These are phyloP conservation scores for Fusarium beomiforme DNA, from an alignment of 2,329 filamentous ascomycete species.

Conservation along the genomic window DNA sequence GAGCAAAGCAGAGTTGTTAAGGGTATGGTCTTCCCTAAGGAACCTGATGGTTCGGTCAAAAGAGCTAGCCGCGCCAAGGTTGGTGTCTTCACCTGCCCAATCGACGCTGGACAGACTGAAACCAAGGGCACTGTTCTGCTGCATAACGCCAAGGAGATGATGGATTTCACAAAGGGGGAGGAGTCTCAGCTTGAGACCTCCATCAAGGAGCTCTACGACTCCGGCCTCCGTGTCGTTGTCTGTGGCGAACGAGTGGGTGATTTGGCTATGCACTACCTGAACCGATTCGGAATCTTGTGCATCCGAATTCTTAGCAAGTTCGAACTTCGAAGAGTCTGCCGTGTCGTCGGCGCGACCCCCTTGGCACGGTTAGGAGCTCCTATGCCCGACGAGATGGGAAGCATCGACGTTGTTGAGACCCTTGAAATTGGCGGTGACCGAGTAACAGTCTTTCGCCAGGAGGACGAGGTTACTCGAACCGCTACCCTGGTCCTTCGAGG, in stretches of 20 bases:
- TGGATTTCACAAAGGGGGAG: slow-evolving; percentile 98
- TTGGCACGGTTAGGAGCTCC: slow-evolving; percentile 93
- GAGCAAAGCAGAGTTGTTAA: slow-evolving; percentile 94
- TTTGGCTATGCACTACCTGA: slow-evolving; percentile 95
- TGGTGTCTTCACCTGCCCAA: slow-evolving; percentile 93
- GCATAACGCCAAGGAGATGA: slow-evolving; percentile 98
- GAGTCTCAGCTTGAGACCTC: slow-evolving; percentile 88
- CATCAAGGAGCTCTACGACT: slow-evolving; percentile 96
- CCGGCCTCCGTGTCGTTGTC: slow-evolving; percentile 89
- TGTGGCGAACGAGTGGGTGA: slow-evolving; percentile 95
- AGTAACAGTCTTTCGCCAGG: slow-evolving; percentile 98
- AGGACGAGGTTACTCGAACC: slow-evolving; percentile 90
- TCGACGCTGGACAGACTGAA: slow-evolving; percentile 96
- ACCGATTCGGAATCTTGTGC: slow-evolving; percentile 94
- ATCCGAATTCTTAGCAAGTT: slow-evolving; percentile 99
- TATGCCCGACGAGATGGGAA: slow-evolving; percentile 99
- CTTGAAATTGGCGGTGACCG: slow-evolving; percentile 97
- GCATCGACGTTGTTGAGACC: slow-evolving; percentile 93
- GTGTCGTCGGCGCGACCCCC: slow-evolving; percentile 96
- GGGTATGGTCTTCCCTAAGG: slow-evolving; percentile 97
- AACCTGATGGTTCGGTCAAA: slow-evolving; percentile 92
- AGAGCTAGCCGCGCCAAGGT: slow-evolving; percentile 95
- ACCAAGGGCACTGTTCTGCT: slow-evolving; percentile 98
- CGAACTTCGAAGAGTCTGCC: slow-evolving; percentile 92
- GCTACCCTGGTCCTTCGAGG: slow-evolving; percentile 94